phyloP scores from a whole-genome alignment of 2,329 filamentous ascomycete species.

The Trichoderma breve region DNA sequence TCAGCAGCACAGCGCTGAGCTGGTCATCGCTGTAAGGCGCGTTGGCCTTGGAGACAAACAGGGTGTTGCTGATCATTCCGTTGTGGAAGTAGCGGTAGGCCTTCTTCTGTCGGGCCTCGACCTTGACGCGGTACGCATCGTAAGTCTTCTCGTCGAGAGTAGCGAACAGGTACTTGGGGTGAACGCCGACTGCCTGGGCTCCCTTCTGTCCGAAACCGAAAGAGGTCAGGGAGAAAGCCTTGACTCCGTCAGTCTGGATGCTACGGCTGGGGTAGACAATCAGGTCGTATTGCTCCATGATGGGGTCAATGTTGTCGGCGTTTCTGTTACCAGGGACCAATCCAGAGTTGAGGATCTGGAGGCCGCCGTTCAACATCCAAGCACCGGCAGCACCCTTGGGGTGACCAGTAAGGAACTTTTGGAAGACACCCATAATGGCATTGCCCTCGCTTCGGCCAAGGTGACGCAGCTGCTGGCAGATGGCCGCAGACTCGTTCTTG shows the following conservation, averaged over 20 bases:
- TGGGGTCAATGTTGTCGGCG: slow-evolving; percentile 92
- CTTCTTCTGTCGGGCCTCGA: slow-evolving; percentile 94
- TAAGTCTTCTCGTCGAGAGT: slow-evolving; percentile 87
- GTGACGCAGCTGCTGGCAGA: slow-evolving; percentile 94
- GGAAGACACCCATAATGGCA: slow-evolving; percentile 93
- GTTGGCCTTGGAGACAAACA: slow-evolving; percentile 94
- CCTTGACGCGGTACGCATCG: slow-evolving; percentile 78
- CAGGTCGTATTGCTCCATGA: slow-evolving; percentile 97
- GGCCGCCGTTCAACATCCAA: slow-evolving; percentile 99
- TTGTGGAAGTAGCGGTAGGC: slow-evolving; percentile 99
- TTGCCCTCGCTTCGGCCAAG: slow-evolving; percentile 96
- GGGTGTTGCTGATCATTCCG: slow-evolving; percentile 93
- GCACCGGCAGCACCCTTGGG: slow-evolving; percentile 98
- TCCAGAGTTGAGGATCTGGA: slow-evolving; percentile 92
- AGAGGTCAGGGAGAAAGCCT: slow-evolving; percentile 97
- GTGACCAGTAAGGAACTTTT: slow-evolving; percentile 98
- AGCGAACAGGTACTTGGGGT: slow-evolving; percentile 93
- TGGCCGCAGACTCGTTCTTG: slow-evolving; percentile 98
- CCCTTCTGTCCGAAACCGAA: slow-evolving; percentile 99
- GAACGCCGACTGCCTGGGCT: slow-evolving; percentile 93
- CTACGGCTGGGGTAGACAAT: slow-evolving; percentile 94
- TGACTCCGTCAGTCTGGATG: slow-evolving; percentile 96
- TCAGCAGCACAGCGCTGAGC: slow-evolving; percentile 84
- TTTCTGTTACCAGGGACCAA: slow-evolving; percentile 97
- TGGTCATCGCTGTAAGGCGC: slow-evolving; percentile 87